These are phyloP conservation scores for Eremothecium sinecaudum DNA, from an alignment of 1,139 yeast genomes.

Conservation along the genomic window DNA sequence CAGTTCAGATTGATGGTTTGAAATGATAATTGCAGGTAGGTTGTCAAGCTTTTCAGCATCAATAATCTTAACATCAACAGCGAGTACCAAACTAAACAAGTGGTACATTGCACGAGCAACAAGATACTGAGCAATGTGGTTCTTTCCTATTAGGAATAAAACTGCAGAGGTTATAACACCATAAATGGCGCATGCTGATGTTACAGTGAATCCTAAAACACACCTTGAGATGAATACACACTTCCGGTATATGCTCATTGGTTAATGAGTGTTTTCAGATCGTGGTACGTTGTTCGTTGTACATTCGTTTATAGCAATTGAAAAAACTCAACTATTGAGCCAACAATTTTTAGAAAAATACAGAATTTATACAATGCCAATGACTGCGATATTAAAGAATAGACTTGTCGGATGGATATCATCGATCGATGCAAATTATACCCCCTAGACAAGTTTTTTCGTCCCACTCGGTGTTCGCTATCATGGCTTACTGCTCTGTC, in stretches of 20 bases:
- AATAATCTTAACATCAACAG: constrained; percentile 58
- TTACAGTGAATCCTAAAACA: constrained; percentile 41
- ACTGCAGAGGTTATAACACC: constrained; percentile 71
- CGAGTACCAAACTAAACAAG: constrained; percentile 50
- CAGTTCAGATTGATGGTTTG: constrained; percentile 87
- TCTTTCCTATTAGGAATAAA: constrained; percentile 61
- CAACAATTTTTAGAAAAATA: too few species aligned
- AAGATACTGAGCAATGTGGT: constrained; percentile 76
- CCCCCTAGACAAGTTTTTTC: constrained; percentile 6
- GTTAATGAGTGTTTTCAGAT: too few species aligned
- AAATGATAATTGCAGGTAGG: constrained; percentile 70
- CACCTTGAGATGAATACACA: constrained; percentile 49
- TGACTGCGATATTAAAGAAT: too few species aligned
- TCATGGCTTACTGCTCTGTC: constrained; percentile 1
- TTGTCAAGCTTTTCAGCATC: constrained; percentile 47
- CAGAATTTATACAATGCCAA: too few species aligned
- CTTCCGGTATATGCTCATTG: constrained; percentile 11
- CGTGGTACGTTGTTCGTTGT: too few species aligned
- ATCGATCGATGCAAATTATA: constrained; percentile 8
- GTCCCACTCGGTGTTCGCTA: constrained; percentile 3
- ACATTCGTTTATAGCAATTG: too few species aligned
- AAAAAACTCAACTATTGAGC: too few species aligned
- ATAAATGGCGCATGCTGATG: constrained; percentile 56
- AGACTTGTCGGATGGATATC: constrained; percentile 8
- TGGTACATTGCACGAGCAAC: constrained; percentile 76